These are phyloP conservation scores for Gastrolobium villosum DNA, from an alignment of 306 rosid species.

Conservation along the genomic window DNA sequence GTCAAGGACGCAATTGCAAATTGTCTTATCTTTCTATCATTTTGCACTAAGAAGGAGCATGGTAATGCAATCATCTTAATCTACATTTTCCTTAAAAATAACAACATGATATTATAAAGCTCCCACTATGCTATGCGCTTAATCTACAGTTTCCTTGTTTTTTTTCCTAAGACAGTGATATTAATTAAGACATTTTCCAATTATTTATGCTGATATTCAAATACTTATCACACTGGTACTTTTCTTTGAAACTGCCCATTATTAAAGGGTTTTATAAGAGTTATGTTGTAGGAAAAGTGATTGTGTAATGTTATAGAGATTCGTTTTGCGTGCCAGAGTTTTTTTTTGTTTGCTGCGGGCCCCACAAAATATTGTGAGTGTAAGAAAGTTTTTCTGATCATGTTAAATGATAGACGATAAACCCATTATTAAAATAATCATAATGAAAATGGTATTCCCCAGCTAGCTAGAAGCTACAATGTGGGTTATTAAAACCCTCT, in stretches of 20 bases:
- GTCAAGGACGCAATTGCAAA: conserved; percentile 34
- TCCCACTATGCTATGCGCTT: background rate
- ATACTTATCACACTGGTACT: no score
- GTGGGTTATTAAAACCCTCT: background rate
- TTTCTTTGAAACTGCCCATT: no score
- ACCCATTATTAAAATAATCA: conserved; percentile 34
- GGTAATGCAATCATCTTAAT: background rate
- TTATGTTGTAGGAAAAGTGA: no score
- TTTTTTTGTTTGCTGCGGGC: no score
- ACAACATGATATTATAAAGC: no score
- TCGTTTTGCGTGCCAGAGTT: no score
- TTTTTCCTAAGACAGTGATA: background rate
- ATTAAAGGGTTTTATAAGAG: no score
- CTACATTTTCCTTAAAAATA: background rate
- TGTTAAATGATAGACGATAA: no score
- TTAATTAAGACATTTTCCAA: background rate
- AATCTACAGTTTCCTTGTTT: background rate
- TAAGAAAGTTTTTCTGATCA: no score
- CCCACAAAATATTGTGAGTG: no score
- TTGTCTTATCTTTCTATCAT: conserved; percentile 25
- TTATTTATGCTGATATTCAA: conserved; percentile 22
- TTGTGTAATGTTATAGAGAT: no score
- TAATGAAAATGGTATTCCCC: background rate
- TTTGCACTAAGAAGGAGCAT: conserved; percentile 39
- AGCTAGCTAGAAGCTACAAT: conserved; percentile 14